These are phyloP conservation scores for Prunus mongolica DNA, from an alignment of 306 rosid species.

Conservation along the genomic window DNA sequence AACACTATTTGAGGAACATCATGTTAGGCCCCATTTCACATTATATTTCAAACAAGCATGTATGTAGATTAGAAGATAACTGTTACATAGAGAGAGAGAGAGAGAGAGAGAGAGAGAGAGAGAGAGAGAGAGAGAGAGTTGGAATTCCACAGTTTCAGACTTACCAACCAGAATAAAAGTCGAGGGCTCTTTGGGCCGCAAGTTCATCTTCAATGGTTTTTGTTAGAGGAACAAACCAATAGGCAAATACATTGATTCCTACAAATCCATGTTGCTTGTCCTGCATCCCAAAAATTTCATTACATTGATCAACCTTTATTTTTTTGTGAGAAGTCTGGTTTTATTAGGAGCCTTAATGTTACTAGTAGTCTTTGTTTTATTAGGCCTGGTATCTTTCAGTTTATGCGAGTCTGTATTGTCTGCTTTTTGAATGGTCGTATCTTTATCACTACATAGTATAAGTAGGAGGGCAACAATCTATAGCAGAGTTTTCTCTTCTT, in stretches of 20 bases:
- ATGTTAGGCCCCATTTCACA: too few relatives aligned
- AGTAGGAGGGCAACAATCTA: too few relatives aligned
- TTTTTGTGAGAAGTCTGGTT: not conserved
- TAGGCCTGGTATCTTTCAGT: too few relatives aligned
- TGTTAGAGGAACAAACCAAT: constrained; percentile 39
- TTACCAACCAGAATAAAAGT: constrained; percentile 48
- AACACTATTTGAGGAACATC: too few relatives aligned
- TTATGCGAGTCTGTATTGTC: too few relatives aligned
- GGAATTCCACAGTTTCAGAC: not conserved
- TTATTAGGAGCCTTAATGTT: not conserved
- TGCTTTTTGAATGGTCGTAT: too few relatives aligned
- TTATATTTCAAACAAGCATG: too few relatives aligned
- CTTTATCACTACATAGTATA: too few relatives aligned
- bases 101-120: too few relatives aligned
- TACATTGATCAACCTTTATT: not conserved
- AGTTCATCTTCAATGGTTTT: constrained; percentile 36
- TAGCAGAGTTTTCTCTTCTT: too few relatives aligned
- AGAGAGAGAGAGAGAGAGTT: too few relatives aligned
- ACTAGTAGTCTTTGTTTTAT: not conserved
- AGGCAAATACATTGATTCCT: constrained; percentile 37
- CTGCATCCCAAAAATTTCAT: constrained; percentile 36
- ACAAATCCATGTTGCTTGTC: constrained; percentile 48
- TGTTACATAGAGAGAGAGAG: too few relatives aligned
- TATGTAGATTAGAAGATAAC: not conserved
- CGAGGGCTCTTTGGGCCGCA: constrained; percentile 37